A percentile compares a stretch with the other conserved stretches of the same genome.
phyloP scores from a whole-genome alignment of 2,329 filamentous ascomycete genomes.

The Didymella sp. region DNA sequence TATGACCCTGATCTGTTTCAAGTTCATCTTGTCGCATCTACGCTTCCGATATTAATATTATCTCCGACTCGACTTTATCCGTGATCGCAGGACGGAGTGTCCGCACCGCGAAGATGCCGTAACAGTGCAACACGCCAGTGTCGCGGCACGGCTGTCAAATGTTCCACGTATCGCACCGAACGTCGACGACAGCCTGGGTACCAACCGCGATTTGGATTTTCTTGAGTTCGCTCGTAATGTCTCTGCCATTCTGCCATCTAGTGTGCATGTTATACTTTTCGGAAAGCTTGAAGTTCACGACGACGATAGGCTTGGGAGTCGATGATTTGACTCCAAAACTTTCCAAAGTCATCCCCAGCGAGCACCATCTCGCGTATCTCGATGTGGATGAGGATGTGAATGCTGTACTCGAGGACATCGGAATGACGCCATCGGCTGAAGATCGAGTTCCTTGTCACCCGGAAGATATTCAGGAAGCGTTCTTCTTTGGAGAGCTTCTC shows the following conservation, averaged over 20 bases:
- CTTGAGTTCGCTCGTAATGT: too few species aligned
- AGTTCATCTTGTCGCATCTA: neutral
- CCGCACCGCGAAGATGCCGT: neutral
- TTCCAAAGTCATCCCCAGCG: too few species aligned
- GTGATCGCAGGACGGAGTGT: neutral
- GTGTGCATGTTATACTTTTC: too few species aligned
- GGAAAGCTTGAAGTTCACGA: too few species aligned
- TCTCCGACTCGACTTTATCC: neutral
- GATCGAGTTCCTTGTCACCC: neutral
- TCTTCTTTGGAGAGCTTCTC: neutral
- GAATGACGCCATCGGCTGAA: neutral
- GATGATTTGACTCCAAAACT: too few species aligned
- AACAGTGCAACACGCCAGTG: neutral
- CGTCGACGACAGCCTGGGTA: too few species aligned
- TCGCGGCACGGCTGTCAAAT: neutral
- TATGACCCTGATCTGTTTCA: neutral
- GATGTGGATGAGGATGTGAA: too few species aligned
- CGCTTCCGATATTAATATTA: neutral
- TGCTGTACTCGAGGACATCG: neutral
- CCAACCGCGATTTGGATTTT: too few species aligned
- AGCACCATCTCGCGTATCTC: too few species aligned
- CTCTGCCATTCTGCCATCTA: too few species aligned
- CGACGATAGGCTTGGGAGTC: too few species aligned
- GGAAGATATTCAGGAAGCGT: neutral
- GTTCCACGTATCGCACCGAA: neutral